Percentiles rank a stretch among this genome's conserved stretches.
These are phyloP conservation scores for Zymoseptoria brevis DNA, from an alignment of 2,329 filamentous ascomycete species.

Conservation along the genomic window DNA sequence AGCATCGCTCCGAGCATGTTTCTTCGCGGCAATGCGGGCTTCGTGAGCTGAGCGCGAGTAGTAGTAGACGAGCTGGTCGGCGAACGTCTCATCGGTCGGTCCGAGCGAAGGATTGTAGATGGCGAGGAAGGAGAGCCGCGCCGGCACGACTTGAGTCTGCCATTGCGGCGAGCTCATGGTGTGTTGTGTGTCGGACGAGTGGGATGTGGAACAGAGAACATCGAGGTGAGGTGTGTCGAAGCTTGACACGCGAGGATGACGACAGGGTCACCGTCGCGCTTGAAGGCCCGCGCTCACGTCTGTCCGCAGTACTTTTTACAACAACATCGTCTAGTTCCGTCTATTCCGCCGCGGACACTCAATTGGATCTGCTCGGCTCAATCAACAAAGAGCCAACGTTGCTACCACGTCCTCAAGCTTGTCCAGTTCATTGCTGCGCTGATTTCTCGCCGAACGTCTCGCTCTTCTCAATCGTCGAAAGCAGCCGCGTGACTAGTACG, in stretches of 20 bases:
- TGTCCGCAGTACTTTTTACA: too few relatives aligned
- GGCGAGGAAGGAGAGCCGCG: constrained; percentile 80
- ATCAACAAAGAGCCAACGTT: too few relatives aligned
- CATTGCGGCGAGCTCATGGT: constrained; percentile 20
- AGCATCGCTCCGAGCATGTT: constrained; percentile 24
- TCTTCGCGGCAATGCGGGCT: constrained; percentile 19
- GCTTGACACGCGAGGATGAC: neutral
- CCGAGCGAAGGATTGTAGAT: constrained; percentile 90
- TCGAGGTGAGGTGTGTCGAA: neutral
- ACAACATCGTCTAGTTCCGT: too few relatives aligned
- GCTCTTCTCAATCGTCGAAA: too few relatives aligned
- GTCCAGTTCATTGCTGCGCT: too few relatives aligned
- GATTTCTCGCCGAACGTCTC: too few relatives aligned
- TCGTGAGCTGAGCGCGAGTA: constrained; percentile 47
- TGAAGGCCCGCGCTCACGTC: too few relatives aligned
- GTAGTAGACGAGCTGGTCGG: constrained; percentile 89
- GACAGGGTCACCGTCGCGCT: neutral
- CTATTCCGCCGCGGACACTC: too few relatives aligned
- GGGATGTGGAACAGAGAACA: neutral
- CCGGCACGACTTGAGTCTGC: constrained; percentile 45
- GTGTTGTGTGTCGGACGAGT: neutral
- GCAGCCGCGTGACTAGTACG: too few relatives aligned
- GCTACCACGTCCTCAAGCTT: too few relatives aligned
- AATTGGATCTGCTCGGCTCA: too few relatives aligned
- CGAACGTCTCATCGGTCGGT: constrained; percentile 61